Evolutionary conservation across 257 asterid species (phyloP).

Genomic region (Linaria vulgaris): DNA sequence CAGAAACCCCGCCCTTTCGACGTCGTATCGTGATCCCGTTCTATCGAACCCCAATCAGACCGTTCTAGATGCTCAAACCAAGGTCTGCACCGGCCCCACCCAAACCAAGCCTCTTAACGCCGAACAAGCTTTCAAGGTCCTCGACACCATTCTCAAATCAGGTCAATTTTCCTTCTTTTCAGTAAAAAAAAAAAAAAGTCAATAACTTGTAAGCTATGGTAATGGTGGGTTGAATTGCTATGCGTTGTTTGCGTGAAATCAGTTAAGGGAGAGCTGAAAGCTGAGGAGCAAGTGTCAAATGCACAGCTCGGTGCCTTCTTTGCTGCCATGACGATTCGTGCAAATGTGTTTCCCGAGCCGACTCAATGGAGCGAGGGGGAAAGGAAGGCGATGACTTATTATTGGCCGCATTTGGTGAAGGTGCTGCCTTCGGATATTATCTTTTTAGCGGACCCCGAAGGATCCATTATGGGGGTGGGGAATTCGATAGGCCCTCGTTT

Average conservation of each 20-base stretch:
- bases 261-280: slow-evolving; percentile 79
- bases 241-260: slow-evolving; percentile 23
- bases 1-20: slow-evolving; percentile 73
- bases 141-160: slow-evolving; percentile 77
- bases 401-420: slow-evolving; percentile 81
- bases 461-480: slow-evolving; percentile 76
- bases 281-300: slow-evolving; percentile 73
- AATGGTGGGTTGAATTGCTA: slow-evolving; percentile 3
- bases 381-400: slow-evolving; percentile 73
- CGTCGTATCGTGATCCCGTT: slow-evolving; percentile 61
- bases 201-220: too few relatives aligned
- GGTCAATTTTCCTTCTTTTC: slow-evolving; percentile 46
- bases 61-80: slow-evolving; percentile 84
- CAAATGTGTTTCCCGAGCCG: slow-evolving; percentile 83
- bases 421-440: slow-evolving; percentile 73
- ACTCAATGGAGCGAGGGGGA: slow-evolving; percentile 99
- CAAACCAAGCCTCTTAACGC: slow-evolving; percentile 87
- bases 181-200: too few relatives aligned
- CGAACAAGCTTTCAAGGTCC: slow-evolving; percentile 87
- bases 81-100: slow-evolving; percentile 95
- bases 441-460: slow-evolving; percentile 94
- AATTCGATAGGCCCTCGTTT: slow-evolving; percentile 77
- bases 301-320: slow-evolving; percentile 95
- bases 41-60: slow-evolving; percentile 65
- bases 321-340: slow-evolving; percentile 92